Percentiles rank a stretch among this genome's conserved stretches.
Evolutionary conservation across 2,329 filamentous ascomycete genomes (phyloP).

Genomic region (Penicillium rolfsii): DNA sequence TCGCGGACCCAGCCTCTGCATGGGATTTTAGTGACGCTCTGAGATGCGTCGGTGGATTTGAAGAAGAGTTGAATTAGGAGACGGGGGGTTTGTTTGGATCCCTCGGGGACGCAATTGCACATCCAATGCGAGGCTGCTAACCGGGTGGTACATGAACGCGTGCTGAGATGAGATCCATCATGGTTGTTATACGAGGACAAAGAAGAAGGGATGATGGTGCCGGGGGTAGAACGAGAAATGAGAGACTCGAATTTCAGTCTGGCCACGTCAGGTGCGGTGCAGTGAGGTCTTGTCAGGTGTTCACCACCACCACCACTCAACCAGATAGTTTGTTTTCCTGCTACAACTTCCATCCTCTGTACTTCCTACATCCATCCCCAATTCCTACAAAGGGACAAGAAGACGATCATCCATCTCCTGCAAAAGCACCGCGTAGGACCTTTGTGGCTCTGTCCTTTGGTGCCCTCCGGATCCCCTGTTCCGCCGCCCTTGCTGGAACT

Average conservation of each 20-base stretch:
- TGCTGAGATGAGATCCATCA: conserved; percentile 8
- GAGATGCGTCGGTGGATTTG: neutral
- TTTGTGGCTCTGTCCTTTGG: neutral
- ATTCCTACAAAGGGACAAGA: neutral
- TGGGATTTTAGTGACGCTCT: conserved; percentile 12
- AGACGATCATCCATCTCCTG: neutral
- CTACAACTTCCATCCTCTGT: neutral
- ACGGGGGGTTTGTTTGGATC: neutral
- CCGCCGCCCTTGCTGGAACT: conserved; percentile 35
- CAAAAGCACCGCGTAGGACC: neutral
- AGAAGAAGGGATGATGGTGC: neutral
- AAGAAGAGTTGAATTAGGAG: neutral
- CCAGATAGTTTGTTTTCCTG: no score
- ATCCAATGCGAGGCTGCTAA: conserved; percentile 1
- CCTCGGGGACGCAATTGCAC: neutral
- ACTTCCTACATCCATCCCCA: neutral
- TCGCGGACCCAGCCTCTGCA: conserved; percentile 22
- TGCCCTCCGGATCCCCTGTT: conserved; percentile 18
- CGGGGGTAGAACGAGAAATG: neutral
- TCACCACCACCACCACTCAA: neutral
- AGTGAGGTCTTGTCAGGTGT: neutral
- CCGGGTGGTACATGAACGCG: neutral
- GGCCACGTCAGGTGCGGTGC: neutral
- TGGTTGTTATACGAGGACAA: neutral
- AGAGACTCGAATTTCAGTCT: neutral